These are phyloP conservation scores for Xylariaceae sp. DNA, from an alignment of 2,329 filamentous ascomycete genomes.

Conservation along the genomic window DNA sequence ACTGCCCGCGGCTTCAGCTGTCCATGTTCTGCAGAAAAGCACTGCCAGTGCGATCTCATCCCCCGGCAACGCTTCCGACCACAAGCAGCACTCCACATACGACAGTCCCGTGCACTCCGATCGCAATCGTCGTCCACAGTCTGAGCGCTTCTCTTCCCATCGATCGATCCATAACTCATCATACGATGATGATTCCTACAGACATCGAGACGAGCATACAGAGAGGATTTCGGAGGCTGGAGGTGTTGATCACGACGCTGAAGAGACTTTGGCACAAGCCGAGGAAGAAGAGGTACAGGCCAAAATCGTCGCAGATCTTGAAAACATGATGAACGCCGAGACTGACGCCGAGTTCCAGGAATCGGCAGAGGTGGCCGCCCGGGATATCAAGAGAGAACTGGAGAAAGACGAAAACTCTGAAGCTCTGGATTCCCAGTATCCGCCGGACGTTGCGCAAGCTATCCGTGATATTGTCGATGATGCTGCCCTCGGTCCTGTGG, in stretches of 20 bases:
- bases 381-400: constrained; percentile 50
- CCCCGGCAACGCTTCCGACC: constrained; percentile 20
- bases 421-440: constrained; percentile 50
- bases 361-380: constrained; percentile 43
- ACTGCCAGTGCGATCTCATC: constrained; percentile 32
- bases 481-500: constrained; percentile 57
- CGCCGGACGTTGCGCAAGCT: constrained; percentile 49
- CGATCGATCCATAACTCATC: constrained; percentile 16
- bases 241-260: constrained; percentile 52
- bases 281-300: constrained; percentile 47
- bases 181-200: constrained; percentile 8
- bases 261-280: constrained; percentile 59
- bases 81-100: constrained; percentile 31
- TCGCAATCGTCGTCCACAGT: constrained; percentile 31
- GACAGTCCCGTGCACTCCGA: constrained; percentile 46
- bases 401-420: constrained; percentile 51
- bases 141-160: constrained; percentile 28
- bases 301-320: constrained; percentile 46
- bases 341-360: constrained; percentile 53
- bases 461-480: constrained; percentile 51
- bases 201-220: constrained; percentile 29
- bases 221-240: constrained; percentile 71
- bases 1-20: constrained; percentile 32
- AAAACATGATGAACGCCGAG: constrained; percentile 47
- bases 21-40: constrained; percentile 52